Percentiles rank a stretch among this genome's conserved stretches.
Evolutionary conservation across 1,284 basidiomycete species (phyloP).

Genomic region (Marasmius tenuissimus): DNA sequence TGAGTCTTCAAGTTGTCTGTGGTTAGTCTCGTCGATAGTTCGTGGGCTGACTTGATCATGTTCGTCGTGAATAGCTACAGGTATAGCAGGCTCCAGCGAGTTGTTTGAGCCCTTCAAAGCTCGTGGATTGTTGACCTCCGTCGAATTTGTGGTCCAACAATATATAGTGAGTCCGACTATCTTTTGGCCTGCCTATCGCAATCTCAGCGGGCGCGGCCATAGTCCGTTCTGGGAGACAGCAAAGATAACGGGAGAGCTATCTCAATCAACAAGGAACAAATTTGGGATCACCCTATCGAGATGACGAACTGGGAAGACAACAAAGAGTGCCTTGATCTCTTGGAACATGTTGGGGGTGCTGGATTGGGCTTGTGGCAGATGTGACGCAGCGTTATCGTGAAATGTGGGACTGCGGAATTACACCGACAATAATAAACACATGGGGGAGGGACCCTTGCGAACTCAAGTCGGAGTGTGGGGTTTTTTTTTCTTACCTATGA

Average conservation of each 20-base stretch:
- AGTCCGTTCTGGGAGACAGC: constrained; percentile 19
- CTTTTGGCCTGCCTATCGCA: not conserved
- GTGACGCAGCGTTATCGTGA: no score
- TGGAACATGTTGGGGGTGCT: not conserved
- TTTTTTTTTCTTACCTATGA: no score
- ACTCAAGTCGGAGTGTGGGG: no score
- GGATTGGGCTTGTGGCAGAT: not conserved
- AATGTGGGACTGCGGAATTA: no score
- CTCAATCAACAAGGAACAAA: constrained; percentile 12
- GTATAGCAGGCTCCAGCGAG: constrained; percentile 9
- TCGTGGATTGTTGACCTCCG: constrained; percentile 12
- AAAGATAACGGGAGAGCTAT: constrained; percentile 18
- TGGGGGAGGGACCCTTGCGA: no score
- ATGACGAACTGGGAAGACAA: not conserved
- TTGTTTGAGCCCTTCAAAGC: constrained; percentile 13
- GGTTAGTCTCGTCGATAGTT: not conserved
- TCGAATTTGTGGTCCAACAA: constrained; percentile 18
- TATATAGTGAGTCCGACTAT: constrained; percentile 10
- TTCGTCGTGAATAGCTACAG: constrained; percentile 10
- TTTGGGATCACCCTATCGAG: constrained; percentile 15
- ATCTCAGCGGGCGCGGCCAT: not conserved
- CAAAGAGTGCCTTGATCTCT: not conserved
- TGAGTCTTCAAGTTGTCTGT: not conserved
- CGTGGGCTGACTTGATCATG: not conserved
- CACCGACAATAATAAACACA: no score